A percentile compares a stretch with the other conserved stretches of the same genome.
Evolutionary conservation across 345 rosid genomes (phyloP).

Genomic region (Hibiscus trionum): DNA sequence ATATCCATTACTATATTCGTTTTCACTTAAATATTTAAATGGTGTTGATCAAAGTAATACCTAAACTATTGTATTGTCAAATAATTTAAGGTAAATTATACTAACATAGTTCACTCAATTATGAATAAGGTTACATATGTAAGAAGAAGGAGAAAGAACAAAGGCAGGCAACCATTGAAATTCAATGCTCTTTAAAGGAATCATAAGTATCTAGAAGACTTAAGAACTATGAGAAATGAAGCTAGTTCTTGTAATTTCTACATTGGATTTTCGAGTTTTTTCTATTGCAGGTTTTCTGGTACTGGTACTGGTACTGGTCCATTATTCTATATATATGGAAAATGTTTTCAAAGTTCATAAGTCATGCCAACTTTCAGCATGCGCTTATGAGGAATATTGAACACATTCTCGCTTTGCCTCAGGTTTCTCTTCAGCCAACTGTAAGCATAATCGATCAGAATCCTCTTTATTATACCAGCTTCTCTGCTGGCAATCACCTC

Average conservation of each 20-base stretch:
- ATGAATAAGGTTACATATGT: no score
- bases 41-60: no score
- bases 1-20: no score
- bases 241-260: slow-evolving; percentile 1
- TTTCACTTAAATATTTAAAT: no score
- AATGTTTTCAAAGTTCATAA: slow-evolving; percentile 28
- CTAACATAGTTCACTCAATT: no score
- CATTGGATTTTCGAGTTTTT: neutral
- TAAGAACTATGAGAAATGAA: neutral
- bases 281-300: neutral
- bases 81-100: no score
- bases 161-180: no score
- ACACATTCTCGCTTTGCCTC: slow-evolving; percentile 32
- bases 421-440: slow-evolving; percentile 38
- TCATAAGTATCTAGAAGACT: no score
- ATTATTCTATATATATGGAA: neutral
- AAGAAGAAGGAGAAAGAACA: no score
- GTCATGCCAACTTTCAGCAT: slow-evolving; percentile 61
- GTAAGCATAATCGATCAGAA: slow-evolving; percentile 33
- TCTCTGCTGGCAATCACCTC: slow-evolving; percentile 34
- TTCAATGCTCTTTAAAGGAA: no score
- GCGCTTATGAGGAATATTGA: slow-evolving; percentile 36
- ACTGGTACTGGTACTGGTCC: no score
- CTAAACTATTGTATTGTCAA: no score
- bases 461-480: slow-evolving; percentile 26